These are phyloP conservation scores for Isatis tinctoria DNA, from an alignment of 345 rosid genomes.

Conservation along the genomic window DNA sequence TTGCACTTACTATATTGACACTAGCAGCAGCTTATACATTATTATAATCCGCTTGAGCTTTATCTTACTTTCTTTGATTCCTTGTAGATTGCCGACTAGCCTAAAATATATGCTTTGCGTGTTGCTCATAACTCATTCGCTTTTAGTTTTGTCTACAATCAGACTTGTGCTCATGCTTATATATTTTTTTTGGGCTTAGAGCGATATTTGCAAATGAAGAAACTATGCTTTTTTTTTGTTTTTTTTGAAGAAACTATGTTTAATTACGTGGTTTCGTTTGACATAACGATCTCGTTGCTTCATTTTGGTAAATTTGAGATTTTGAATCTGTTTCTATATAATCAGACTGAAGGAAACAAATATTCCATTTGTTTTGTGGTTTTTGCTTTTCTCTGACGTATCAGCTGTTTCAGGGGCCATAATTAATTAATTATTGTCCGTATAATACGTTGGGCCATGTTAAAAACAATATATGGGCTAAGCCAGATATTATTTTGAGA, in stretches of 20 bases:
- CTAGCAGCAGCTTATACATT: not conserved
- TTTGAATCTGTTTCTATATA: not conserved
- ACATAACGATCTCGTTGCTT: not conserved
- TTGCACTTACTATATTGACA: not conserved
- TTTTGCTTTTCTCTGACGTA: not conserved
- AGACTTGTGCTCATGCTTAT: not conserved
- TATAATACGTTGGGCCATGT: not conserved
- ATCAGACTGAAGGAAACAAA: not conserved
- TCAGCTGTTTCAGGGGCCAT: not conserved
- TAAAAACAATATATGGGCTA: not conserved
- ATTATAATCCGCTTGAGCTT: not conserved
- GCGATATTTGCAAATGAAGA: not conserved
- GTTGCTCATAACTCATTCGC: not conserved
- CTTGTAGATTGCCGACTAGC: not conserved
- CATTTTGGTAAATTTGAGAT: not conserved
- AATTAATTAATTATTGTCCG: not conserved
- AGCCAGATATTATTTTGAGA: not conserved
- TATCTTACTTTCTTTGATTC: not conserved
- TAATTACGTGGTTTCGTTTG: not conserved
- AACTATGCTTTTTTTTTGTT: too few relatives aligned
- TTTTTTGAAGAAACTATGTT: not conserved
- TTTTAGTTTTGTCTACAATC: not conserved
- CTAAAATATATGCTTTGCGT: not conserved
- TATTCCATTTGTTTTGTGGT: not conserved
- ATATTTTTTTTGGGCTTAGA: not conserved